phyloP scores from a whole-genome alignment of 441 rosid genomes.

The Corymbia calophylla region DNA sequence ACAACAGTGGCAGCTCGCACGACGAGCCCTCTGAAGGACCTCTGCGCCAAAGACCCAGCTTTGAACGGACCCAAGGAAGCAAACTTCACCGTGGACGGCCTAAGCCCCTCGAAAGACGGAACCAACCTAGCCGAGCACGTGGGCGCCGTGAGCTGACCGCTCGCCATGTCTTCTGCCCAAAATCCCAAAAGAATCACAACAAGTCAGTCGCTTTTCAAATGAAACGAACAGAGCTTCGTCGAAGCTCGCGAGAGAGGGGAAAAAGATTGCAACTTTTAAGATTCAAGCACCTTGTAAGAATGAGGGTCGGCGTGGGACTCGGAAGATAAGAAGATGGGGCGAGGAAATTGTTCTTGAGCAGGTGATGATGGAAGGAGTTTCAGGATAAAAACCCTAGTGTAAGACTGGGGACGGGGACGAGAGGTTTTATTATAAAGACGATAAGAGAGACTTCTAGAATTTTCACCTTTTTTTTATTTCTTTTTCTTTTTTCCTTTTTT shows the following conservation, averaged over 20 bases:
- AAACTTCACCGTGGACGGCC: constrained; percentile 51
- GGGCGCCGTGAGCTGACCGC: constrained; percentile 64
- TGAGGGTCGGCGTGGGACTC: not conserved
- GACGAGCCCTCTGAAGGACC: constrained; percentile 39
- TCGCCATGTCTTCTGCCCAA: constrained; percentile 48
- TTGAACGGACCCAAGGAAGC: constrained; percentile 36
- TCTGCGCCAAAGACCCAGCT: constrained; percentile 23
- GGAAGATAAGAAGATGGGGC: not conserved
- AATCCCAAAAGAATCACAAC: not conserved
- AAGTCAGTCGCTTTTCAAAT: not conserved
- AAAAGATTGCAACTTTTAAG: not conserved
- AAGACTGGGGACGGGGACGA: not conserved
- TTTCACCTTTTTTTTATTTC: not conserved
- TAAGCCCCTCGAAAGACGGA: constrained; percentile 62
- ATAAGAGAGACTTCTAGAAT: not conserved
- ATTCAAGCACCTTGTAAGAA: not conserved
- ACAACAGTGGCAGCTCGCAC: constrained; percentile 78
- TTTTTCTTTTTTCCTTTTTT: too few species aligned
- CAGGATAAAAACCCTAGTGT: not conserved
- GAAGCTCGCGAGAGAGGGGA: not conserved
- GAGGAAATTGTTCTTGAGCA: not conserved
- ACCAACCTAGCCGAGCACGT: constrained; percentile 49
- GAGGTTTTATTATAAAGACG: not conserved
- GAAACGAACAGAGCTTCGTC: not conserved
- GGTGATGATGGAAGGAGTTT: not conserved